These are phyloP conservation scores for Lonicera japonica DNA, from an alignment of 129 eudicot species.

Conservation along the genomic window DNA sequence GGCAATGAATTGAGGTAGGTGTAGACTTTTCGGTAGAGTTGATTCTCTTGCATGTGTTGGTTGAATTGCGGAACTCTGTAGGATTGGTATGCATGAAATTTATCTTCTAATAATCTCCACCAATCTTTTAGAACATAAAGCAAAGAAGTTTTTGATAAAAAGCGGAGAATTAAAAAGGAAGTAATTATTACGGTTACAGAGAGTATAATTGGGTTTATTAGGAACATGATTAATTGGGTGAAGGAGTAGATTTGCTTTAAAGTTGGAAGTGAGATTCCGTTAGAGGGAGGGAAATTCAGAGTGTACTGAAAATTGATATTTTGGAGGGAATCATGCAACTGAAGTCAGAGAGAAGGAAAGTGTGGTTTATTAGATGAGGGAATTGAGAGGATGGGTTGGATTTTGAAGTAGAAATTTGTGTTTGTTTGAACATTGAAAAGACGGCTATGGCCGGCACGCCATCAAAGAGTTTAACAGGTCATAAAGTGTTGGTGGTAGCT, in stretches of 20 bases:
- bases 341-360: neutral
- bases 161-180: constrained; percentile 27
- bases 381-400: no score
- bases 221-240: constrained; percentile 25
- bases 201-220: constrained; percentile 15
- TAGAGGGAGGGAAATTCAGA: neutral
- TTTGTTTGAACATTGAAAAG: no score
- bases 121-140: constrained; percentile 31
- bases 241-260: neutral
- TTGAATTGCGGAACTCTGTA: constrained; percentile 88
- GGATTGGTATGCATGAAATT: constrained; percentile 55
- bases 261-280: neutral
- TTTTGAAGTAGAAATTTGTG: no score
- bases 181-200: constrained; percentile 4
- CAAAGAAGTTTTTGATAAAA: constrained; percentile 30
- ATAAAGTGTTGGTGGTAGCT: no score
- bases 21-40: constrained; percentile 48
- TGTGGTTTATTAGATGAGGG: neutral
- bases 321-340: neutral
- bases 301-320: neutral
- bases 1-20: constrained; percentile 66
- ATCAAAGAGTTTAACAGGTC: no score
- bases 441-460: no score
- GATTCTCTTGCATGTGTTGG: constrained; percentile 76
- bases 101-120: constrained; percentile 44